Evolutionary conservation across 1,139 yeast genomes (phyloP).

Genomic region (Debaryomycetaceae sp.): DNA sequence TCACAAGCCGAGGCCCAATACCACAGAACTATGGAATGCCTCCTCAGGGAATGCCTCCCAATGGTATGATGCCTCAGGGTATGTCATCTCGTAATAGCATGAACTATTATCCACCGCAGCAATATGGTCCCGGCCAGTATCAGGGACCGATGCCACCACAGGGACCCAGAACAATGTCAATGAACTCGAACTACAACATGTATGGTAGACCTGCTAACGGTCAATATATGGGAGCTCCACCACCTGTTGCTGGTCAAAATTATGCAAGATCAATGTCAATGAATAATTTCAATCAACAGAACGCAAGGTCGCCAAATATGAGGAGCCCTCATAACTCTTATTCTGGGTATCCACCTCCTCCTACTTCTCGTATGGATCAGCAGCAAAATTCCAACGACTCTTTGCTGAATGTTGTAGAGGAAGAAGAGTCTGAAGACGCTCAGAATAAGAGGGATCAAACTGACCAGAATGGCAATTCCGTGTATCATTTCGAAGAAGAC

Average conservation of each 20-base stretch:
- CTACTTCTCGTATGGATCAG: not conserved
- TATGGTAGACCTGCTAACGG: conserved; percentile 2
- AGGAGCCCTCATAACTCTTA: not conserved
- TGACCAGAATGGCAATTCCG: conserved; percentile 20
- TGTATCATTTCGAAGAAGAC: conserved; percentile 29
- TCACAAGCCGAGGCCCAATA: conserved; percentile 10
- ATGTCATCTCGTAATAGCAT: conserved; percentile 4
- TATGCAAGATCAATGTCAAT: conserved; percentile 12
- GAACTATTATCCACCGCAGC: not conserved
- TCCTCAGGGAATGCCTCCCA: conserved; percentile 4
- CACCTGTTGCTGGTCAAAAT: not conserved
- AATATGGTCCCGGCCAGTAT: conserved; percentile 2
- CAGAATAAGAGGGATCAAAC: not conserved
- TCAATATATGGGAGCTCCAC: conserved; percentile 1
- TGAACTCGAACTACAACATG: conserved; percentile 8
- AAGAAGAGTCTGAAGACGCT: conserved; percentile 31
- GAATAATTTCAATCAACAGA: conserved; percentile 1
- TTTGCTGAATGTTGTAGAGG: conserved; percentile 39
- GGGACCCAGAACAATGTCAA: conserved; percentile 12
- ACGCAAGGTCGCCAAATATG: not conserved
- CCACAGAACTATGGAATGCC: not conserved
- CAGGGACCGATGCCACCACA: conserved; percentile 3
- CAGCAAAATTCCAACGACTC: conserved; percentile 32
- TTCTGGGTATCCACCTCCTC: not conserved
- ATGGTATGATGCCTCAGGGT: conserved; percentile 2